phyloP scores from a whole-genome alignment of 441 rosid genomes.

The Syzygium malaccense region DNA sequence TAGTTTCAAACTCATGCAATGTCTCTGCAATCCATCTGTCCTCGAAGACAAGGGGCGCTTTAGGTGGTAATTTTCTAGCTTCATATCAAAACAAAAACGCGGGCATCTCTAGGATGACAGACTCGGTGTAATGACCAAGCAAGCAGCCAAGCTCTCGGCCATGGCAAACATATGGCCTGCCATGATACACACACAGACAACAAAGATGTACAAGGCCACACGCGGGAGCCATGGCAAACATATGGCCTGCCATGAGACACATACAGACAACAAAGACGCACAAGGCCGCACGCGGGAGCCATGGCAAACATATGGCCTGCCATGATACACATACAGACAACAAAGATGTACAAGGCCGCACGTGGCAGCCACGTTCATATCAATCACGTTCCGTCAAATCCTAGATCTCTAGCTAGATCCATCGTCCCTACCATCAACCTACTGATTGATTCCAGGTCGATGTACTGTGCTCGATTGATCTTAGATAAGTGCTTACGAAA shows the following conservation, averaged over 20 bases:
- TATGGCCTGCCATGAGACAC: neutral
- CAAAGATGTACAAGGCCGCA: neutral
- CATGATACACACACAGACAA: neutral
- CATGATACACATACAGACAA: neutral
- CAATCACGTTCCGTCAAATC: neutral
- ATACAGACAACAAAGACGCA: neutral
- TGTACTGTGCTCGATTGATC: neutral
- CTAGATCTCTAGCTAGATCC: neutral
- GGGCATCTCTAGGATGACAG: neutral
- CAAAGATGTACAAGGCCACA: neutral
- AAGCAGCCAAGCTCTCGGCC: neutral
- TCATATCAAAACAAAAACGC: neutral
- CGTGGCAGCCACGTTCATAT: neutral
- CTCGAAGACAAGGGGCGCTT: neutral
- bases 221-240: neutral
- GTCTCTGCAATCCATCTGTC: neutral
- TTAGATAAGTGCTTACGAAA: no score
- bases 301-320: neutral
- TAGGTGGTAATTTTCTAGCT: neutral
- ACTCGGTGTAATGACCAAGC: neutral
- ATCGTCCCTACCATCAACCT: neutral
- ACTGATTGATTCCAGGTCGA: neutral
- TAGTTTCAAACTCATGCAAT: neutral
- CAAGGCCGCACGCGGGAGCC: neutral
- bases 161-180: neutral